Conservation (phyloP, 2,329 filamentous ascomycete species). For the Aspergillus transmontanensis region DNA sequence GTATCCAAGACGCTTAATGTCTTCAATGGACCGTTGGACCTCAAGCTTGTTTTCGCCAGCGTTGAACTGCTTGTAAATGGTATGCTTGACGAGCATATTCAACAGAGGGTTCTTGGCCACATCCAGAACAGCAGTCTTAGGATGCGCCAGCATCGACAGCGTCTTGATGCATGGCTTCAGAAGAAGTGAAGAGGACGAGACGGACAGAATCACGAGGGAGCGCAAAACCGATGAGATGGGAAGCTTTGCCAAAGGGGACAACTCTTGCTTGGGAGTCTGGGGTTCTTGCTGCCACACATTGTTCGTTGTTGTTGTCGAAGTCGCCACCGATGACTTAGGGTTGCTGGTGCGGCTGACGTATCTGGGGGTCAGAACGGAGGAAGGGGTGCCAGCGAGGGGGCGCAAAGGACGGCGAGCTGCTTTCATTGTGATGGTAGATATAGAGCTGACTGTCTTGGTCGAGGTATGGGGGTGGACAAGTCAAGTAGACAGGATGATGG, state of each 20-base stretch:
- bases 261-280: constrained; percentile 25
- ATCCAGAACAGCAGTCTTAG: constrained; percentile 48
- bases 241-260: constrained; percentile 38
- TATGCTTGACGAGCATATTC: constrained; percentile 47
- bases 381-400: constrained; percentile 14
- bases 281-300: constrained; percentile 26
- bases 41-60: constrained; percentile 54
- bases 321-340: constrained; percentile 32
- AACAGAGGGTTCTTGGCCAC: constrained; percentile 53
- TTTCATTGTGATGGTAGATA: constrained; percentile 26
- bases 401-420: constrained; percentile 32
- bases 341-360: constrained; percentile 38
- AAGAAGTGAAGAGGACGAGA: constrained; percentile 53
- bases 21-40: constrained; percentile 48
- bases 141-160: constrained; percentile 60
- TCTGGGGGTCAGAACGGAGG: constrained; percentile 20
- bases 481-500: not conserved
- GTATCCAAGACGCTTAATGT: constrained; percentile 54
- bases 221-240: constrained; percentile 41
- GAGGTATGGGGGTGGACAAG: not conserved
- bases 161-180: constrained; percentile 71
- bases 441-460: constrained; percentile 1
- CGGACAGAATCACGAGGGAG: constrained; percentile 39
- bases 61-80: constrained; percentile 61
- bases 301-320: constrained; percentile 26